Evolutionary conservation across 1,139 yeast species (phyloP).

Genomic region (Saccharomyces hybrid): DNA sequence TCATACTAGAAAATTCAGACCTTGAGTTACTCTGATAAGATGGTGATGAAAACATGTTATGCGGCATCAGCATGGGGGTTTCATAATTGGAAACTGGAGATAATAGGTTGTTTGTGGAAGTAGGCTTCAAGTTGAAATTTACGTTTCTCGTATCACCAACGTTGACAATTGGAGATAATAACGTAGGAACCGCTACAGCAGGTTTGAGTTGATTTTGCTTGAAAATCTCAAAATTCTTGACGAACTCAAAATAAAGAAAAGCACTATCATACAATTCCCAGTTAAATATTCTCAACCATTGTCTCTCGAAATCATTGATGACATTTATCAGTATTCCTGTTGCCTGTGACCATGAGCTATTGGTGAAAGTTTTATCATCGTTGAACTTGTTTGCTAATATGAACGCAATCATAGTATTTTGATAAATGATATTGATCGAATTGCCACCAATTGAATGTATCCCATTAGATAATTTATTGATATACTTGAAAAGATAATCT

Average conservation of each 20-base stretch:
- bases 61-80: conserved; percentile 14
- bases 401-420: conserved; percentile 59
- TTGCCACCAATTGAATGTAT: conserved; percentile 28
- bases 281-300: conserved; percentile 50
- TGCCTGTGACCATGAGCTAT: conserved; percentile 92
- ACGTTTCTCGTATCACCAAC: not conserved
- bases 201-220: conserved; percentile 7
- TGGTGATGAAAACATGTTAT: conserved; percentile 24
- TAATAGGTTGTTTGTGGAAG: conserved; percentile 11
- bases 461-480: conserved; percentile 36
- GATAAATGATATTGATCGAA: conserved; percentile 44
- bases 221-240: conserved; percentile 21
- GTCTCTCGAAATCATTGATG: conserved; percentile 61
- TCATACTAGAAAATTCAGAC: conserved; percentile 5
- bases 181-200: conserved; percentile 8
- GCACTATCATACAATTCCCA: conserved; percentile 34
- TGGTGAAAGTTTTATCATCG: conserved; percentile 94
- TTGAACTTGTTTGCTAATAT: conserved; percentile 88
- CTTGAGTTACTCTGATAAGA: conserved; percentile 7
- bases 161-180: conserved; percentile 5
- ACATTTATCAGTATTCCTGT: conserved; percentile 62
- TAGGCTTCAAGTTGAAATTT: conserved; percentile 10
- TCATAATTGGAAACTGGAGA: conserved; percentile 16
- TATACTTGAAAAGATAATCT: conserved; percentile 48
- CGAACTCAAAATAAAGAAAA: conserved; percentile 27